These are phyloP conservation scores for Porcisia deanei DNA, from an alignment of 208 protist genomes.

Conservation along the genomic window DNA sequence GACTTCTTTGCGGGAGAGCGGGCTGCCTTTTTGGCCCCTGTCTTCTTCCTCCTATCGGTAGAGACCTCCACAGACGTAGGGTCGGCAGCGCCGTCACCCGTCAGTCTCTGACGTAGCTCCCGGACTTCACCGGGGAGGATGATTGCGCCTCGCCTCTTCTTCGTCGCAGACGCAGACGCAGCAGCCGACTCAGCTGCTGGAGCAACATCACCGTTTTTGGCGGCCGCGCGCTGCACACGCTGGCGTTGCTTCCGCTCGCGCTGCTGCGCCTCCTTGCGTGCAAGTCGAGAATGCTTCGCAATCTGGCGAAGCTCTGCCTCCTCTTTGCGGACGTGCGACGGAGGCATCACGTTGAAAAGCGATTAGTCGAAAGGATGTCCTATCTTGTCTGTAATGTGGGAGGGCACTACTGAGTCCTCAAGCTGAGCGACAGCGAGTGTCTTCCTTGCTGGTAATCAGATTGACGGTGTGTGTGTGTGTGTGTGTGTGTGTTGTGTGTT, in stretches of 20 bases:
- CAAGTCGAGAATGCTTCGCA: slow-evolving; percentile 52
- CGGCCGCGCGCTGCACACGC: slow-evolving; percentile 17
- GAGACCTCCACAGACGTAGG: neutral
- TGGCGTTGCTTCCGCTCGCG: slow-evolving; percentile 48
- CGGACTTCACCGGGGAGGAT: slow-evolving; percentile 73
- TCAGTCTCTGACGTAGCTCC: slow-evolving; percentile 60
- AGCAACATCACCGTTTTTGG: slow-evolving; percentile 18
- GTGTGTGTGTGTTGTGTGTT: neutral
- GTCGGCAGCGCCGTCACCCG: slow-evolving; percentile 1
- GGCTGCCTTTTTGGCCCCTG: slow-evolving; percentile 14
- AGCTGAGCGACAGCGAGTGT: neutral
- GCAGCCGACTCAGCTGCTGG: neutral
- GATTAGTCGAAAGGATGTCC: neutral
- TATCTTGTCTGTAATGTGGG: neutral
- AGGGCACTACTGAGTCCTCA: neutral
- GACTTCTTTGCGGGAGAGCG: slow-evolving; percentile 12
- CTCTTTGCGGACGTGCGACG: slow-evolving; percentile 78
- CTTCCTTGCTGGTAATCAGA: neutral
- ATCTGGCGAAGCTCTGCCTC: slow-evolving; percentile 86
- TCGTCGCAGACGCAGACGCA: slow-evolving; percentile 3
- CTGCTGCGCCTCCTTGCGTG: slow-evolving; percentile 55
- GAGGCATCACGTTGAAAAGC: slow-evolving; percentile 32
- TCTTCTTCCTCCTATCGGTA: slow-evolving; percentile 4
- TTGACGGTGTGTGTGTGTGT: neutral
- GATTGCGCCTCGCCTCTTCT: slow-evolving; percentile 59